Base-by-base conservation (phyloP, 345 rosid genomes). In the Eucalyptus cladocalyx region DNA sequence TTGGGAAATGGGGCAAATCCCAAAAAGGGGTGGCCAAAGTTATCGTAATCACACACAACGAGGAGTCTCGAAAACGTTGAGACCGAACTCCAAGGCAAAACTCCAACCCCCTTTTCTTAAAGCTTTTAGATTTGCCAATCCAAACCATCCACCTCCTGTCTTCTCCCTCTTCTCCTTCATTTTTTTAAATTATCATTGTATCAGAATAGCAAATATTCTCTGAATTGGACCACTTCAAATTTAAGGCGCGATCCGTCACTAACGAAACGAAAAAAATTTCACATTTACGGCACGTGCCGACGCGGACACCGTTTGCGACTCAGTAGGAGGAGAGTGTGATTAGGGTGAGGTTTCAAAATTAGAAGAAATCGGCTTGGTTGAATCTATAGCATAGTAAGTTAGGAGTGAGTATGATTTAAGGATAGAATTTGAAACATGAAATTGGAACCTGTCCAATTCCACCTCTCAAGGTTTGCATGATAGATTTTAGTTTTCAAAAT, bases 391-490 rank as follows among this genome's bases (percentile, higher is more conserved):
- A 4, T 0, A 53, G 1, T 23, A 53, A 53, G 4, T 53, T 53
- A 53, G 24, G 26, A 21, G 58, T 21, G 0, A 53, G 2, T 4
- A 53, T 21, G 11, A 53, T 19, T 21, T 53, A 21, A 19, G 0
- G 5, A 1, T 21, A 21, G 1, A 21, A 53, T 53, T 21, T 0
- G 2, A 53, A 53, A 53, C 10, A 53, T 53, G 11, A 0, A 8
- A 53, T 8, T 4, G 24, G 26, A 53, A 53, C 10, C 2, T 21
- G 4, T 51, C 56, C 23, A 18, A 18, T 51, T 51, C 1, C 5
- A 53, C 24, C 0, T 53, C 4, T 8, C 0, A 4, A 19, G 58
- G 0, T 8, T 8, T 53, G 58, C 58, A 21, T 21, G 11, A 53
- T 19, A 53, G 2, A 19, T 19, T 21, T 53, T 1, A 21, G 1